phyloP scores from a whole-genome alignment of 768 basidiomycete genomes.

The Suillus discolor region DNA sequence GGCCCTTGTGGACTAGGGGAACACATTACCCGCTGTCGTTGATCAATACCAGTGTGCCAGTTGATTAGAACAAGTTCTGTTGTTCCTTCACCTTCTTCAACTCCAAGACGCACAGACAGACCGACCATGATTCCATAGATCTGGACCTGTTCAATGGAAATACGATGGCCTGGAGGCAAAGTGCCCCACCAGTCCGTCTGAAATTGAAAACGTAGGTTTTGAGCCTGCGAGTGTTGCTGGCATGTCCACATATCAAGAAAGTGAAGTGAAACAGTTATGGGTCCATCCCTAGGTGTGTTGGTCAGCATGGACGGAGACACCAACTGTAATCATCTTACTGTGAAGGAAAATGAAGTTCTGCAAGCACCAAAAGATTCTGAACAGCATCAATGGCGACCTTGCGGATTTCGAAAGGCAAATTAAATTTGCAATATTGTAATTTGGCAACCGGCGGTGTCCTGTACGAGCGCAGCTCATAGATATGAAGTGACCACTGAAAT shows the following conservation, averaged over 20 bases:
- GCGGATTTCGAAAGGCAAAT: conserved; percentile 36
- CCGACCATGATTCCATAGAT: conserved; percentile 30
- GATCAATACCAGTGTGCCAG: conserved; percentile 29
- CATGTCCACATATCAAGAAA: conserved; percentile 59
- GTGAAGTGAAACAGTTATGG: conserved; percentile 39
- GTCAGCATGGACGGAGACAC: neutral
- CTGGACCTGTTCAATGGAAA: conserved; percentile 31
- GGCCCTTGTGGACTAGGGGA: neutral
- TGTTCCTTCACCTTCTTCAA: conserved; percentile 35
- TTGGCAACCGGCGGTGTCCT: conserved; percentile 26
- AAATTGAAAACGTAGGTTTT: conserved; percentile 28
- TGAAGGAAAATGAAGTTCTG: conserved; percentile 32
- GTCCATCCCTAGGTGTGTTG: conserved; percentile 22
- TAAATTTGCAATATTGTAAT: conserved; percentile 33
- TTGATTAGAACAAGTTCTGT: conserved; percentile 33
- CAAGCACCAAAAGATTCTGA: conserved; percentile 33
- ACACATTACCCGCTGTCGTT: conserved; percentile 1
- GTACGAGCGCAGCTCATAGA: conserved; percentile 37
- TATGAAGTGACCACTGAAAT: conserved; percentile 34
- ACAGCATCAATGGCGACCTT: conserved; percentile 34
- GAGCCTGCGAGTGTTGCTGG: conserved; percentile 52
- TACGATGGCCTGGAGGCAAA: conserved; percentile 34
- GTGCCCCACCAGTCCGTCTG: conserved; percentile 38
- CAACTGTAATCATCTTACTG: conserved; percentile 16
- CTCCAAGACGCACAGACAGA: conserved; percentile 29